phyloP scores from a whole-genome alignment of 768 basidiomycete species.

The Filobasidium floriforme region DNA sequence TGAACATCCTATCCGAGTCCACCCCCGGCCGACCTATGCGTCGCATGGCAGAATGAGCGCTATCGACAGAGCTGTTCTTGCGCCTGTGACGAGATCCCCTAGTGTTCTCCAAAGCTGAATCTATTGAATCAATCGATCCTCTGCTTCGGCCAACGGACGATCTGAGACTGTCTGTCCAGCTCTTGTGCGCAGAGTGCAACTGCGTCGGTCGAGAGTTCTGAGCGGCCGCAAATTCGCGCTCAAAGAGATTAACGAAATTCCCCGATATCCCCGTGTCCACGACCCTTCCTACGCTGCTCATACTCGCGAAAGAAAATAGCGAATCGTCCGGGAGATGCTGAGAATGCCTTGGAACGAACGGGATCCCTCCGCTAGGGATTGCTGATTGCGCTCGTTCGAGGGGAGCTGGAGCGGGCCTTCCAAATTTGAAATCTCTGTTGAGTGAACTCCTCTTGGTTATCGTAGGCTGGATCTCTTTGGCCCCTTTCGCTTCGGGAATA shows the following conservation, averaged over 20 bases:
- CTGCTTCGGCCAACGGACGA: not conserved
- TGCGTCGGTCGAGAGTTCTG: constrained; percentile 6
- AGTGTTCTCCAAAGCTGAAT: not conserved
- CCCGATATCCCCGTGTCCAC: constrained; percentile 37
- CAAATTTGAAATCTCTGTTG: constrained; percentile 22
- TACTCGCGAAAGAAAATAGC: constrained; percentile 38
- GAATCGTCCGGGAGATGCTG: constrained; percentile 27
- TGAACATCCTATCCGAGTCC: constrained; percentile 40
- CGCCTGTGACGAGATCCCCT: constrained; percentile 24
- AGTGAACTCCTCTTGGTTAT: constrained; percentile 3
- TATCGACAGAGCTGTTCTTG: constrained; percentile 30
- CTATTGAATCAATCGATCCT: not conserved
- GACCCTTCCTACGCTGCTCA: constrained; percentile 39
- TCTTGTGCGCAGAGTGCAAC: constrained; percentile 1
- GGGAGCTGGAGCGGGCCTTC: constrained; percentile 11
- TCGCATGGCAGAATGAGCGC: constrained; percentile 26
- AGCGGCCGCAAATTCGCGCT: constrained; percentile 33
- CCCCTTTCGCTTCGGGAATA: not conserved
- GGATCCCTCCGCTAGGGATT: constrained; percentile 20
- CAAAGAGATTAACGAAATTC: constrained; percentile 41
- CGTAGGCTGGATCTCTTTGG: constrained; percentile 6
- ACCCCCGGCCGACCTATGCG: constrained; percentile 36
- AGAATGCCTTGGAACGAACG: not conserved
- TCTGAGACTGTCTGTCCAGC: constrained; percentile 3
- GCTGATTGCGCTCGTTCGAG: constrained; percentile 15